Base-by-base conservation (phyloP, 106 monocot species). In the Dioscorea alata region DNA sequence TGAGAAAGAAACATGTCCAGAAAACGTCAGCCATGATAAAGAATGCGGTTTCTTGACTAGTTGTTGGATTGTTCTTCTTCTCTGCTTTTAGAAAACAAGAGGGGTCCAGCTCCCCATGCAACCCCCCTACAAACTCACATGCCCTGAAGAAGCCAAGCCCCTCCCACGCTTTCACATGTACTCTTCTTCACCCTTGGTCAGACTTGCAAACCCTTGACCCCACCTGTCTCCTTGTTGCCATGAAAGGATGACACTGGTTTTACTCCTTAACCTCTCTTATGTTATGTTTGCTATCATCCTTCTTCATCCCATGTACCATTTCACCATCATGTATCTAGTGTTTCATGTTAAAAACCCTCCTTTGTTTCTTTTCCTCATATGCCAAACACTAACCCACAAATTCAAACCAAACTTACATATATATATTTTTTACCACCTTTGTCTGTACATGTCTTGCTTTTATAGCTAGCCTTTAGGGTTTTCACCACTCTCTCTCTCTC, bases 21-120 rank as follows among this genome's bases (percentile, higher is more conserved):
- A 49, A 15, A 50, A 66, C 60, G 74, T 59, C 74, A 66, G 59
- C 67, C 71, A 59, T 67, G 67, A 74, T 66, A 74, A 67, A 74
- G 9, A 23, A 56, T 4, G 35, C 24, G 67, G 49, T 59, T 56
- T 60, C 33, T 74, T 74, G 66, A 74, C 74, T 23, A 31, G 23
- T 4, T 33, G 21, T 54, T 53, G 72, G 72, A 63, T 19, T 58
- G 13, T 70, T 22, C 35, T 48, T 14, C 48, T 33, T 31, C 32
- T 12, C 17, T 33, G 12, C 42, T n/a, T 42, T 48, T 10, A 54
- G 23, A 68, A 56, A 68, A 16, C 1, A 12, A 23, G 22, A 22
- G 59, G 59, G 59, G 23, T 21, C 59, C 59, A 64, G 12, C 33
- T 16, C 35, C 34, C 34, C 34, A 70, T 71, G 24, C 60, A 49